phyloP scores from a whole-genome alignment of 495 filamentous ascomycete genomes.

The Diplogelasinospora grovesii region DNA sequence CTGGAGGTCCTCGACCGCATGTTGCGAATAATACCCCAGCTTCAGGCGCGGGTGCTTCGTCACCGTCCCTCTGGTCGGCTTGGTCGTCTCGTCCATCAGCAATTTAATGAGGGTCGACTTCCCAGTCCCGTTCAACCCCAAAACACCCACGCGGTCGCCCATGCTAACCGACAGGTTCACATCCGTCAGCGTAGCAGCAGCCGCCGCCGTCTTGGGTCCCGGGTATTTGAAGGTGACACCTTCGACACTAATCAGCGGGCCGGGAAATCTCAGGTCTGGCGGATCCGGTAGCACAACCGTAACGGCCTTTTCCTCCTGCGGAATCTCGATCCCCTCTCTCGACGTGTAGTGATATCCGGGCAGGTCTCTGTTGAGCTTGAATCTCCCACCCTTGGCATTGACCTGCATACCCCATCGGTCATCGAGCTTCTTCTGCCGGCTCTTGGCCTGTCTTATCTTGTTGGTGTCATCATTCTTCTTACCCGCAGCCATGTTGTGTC shows the following conservation, averaged over 20 bases:
- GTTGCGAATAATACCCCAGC: conserved; percentile 71
- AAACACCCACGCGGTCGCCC: conserved; percentile 64
- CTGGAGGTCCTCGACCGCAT: conserved; percentile 63
- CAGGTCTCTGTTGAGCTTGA: conserved; percentile 73
- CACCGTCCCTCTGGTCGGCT: conserved; percentile 47
- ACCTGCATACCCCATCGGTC: conserved; percentile 70
- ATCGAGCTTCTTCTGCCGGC: conserved; percentile 73
- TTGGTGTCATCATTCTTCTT: conserved; percentile 71
- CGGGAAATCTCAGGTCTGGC: conserved; percentile 65
- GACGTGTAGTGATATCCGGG: conserved; percentile 49
- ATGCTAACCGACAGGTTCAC: conserved; percentile 58
- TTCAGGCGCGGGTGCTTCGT: conserved; percentile 58
- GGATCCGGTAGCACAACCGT: conserved; percentile 52
- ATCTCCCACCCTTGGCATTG: conserved; percentile 59
- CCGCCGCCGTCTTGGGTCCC: not conserved
- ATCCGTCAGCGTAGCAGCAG: conserved; percentile 39
- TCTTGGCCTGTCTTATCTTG: conserved; percentile 70
- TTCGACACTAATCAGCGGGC: conserved; percentile 63
- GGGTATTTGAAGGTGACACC: conserved; percentile 54
- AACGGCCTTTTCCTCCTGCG: conserved; percentile 54
- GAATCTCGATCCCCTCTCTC: conserved; percentile 63
- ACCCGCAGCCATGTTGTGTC: conserved; percentile 59
- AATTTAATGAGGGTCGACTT: conserved; percentile 65
- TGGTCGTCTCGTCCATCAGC: conserved; percentile 31
- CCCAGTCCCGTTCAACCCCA: conserved; percentile 68